Percentiles rank a stretch among this genome's conserved stretches.
These are phyloP conservation scores for Pythium guiyangense DNA, from an alignment of 352 stramenopile species.

Conservation along the genomic window DNA sequence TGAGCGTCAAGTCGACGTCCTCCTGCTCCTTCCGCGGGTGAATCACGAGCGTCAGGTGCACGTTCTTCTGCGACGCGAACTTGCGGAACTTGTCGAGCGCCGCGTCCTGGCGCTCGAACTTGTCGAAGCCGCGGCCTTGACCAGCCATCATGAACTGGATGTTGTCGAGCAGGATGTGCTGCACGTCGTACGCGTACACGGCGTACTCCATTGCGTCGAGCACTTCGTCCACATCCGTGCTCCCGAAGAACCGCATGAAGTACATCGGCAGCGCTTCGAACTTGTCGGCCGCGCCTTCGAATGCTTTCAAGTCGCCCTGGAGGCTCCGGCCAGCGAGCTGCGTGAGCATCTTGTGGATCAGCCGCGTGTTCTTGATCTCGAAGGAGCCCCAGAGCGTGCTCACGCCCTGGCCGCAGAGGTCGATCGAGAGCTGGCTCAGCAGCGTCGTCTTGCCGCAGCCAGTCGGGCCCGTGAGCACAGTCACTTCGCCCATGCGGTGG, in stretches of 20 bases:
- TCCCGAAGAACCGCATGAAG: constrained; percentile 99
- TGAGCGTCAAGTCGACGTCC: constrained; percentile 88
- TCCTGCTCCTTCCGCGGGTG: constrained; percentile 99
- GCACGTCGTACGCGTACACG: constrained; percentile 97
- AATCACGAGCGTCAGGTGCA: constrained; percentile 98
- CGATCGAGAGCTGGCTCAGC: constrained; percentile 88
- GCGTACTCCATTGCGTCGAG: constrained; percentile 99
- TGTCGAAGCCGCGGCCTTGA: constrained; percentile 81
- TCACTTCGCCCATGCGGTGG: constrained; percentile 96
- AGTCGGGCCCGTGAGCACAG: constrained; percentile 97
- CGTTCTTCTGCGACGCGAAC: constrained; percentile 97
- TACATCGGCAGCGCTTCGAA: constrained; percentile 96
- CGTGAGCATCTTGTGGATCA: constrained; percentile 98
- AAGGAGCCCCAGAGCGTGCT: constrained; percentile 99
- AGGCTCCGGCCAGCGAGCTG: constrained; percentile 86
- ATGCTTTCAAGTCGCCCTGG: constrained; percentile 66
- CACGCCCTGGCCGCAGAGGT: constrained; percentile 93
- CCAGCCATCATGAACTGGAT: constrained; percentile 99
- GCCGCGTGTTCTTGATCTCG: constrained; percentile 97
- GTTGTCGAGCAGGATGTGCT: constrained; percentile 99
- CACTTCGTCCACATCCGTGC: constrained; percentile 92
- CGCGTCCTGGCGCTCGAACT: constrained; percentile 91
- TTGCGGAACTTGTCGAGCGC: constrained; percentile 95
- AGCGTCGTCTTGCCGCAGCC: constrained; percentile 95
- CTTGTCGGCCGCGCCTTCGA: constrained; percentile 73